phyloP scores from a whole-genome alignment of 371 early-diverging fungal genomes.

The Mortierella sp. region DNA sequence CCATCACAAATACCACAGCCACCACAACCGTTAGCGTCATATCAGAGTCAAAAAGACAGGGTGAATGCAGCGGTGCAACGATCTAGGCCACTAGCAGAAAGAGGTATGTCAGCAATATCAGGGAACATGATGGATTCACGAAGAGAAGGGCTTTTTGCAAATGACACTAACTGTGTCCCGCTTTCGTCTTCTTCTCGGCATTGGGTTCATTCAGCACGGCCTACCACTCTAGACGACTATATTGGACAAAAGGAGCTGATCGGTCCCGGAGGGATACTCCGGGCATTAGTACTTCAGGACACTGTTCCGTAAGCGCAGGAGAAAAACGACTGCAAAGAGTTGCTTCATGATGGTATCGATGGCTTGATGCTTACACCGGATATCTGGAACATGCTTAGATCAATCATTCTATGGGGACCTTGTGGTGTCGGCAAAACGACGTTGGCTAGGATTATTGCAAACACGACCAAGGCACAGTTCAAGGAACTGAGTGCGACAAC shows the following conservation, averaged over 20 bases:
- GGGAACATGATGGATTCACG: not conserved
- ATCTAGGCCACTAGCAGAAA: conserved; percentile 51
- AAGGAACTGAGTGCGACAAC: conserved; percentile 80
- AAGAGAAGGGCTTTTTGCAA: not conserved
- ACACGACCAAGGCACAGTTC: conserved; percentile 70
- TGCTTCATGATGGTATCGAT: not conserved
- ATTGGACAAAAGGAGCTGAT: conserved; percentile 81
- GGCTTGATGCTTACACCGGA: no score
- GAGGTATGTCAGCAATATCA: conserved; percentile 20
- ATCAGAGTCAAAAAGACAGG: conserved; percentile 24
- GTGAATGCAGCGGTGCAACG: conserved; percentile 32
- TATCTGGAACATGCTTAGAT: conserved; percentile 18
- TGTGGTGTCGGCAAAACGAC: conserved; percentile 93
- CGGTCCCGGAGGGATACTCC: conserved; percentile 71
- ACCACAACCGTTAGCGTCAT: not conserved
- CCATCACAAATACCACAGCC: no score
- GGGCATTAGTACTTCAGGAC: conserved; percentile 69
- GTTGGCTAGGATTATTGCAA: conserved; percentile 77
- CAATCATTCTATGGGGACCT: conserved; percentile 78
- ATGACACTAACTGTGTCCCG: not conserved
- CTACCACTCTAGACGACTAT: conserved; percentile 68
- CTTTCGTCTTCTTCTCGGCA: not conserved
- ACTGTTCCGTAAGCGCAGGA: conserved; percentile 68
- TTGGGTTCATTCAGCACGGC: conserved; percentile 62
- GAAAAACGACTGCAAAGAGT: no score